Percentiles rank a stretch among this genome's conserved stretches.
Evolutionary conservation across 441 rosid species (phyloP).

Genomic region (Omphalea diandra): DNA sequence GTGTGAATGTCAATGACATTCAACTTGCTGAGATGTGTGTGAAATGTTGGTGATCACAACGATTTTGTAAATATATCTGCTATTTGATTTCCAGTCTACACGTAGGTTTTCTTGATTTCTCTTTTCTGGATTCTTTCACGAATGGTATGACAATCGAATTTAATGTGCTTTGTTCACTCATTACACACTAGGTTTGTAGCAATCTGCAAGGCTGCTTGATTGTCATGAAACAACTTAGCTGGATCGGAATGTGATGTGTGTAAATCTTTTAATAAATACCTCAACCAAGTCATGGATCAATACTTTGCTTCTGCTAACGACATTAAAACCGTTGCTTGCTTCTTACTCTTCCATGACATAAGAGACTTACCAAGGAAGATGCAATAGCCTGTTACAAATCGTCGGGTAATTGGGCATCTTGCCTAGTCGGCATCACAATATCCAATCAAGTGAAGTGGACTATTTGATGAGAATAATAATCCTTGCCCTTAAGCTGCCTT

Average conservation of each 20-base stretch:
- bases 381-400: not conserved
- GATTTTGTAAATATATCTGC: not conserved
- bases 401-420: not conserved
- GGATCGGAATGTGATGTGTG: not conserved
- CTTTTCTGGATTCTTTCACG: not conserved
- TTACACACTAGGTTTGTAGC: not conserved
- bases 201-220: not conserved
- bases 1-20: not conserved
- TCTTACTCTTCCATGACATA: not conserved
- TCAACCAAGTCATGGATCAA: not conserved
- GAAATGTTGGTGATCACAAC: not conserved
- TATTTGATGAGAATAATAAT: not conserved
- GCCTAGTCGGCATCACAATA: not conserved
- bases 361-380: not conserved
- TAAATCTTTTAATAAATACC: conserved; percentile 5
- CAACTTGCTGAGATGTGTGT: not conserved
- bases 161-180: not conserved
- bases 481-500: not conserved
- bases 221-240: not conserved
- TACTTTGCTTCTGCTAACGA: conserved; percentile 2
- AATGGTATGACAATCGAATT: too few species aligned
- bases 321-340: not conserved
- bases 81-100: not conserved
- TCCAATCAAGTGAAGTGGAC: not conserved
- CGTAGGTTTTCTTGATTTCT: not conserved